Base-by-base conservation (phyloP, 768 basidiomycete species). In the Podaxis sp. region DNA sequence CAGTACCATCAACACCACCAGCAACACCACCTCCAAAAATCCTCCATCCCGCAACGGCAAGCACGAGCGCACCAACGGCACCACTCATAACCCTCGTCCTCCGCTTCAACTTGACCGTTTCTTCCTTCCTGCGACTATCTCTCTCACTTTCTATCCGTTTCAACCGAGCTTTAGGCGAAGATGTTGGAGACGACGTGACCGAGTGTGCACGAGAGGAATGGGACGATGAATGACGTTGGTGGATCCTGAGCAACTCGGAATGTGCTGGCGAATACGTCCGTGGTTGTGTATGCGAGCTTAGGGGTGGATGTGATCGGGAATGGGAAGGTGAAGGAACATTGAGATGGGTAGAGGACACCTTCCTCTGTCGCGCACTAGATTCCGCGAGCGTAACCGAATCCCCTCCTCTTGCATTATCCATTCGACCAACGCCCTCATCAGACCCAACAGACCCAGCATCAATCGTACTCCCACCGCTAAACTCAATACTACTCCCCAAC, bases 21-120 rank as follows among this genome's bases (percentile, higher is more conserved):
- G 71, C 70, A 41, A 63, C 72, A 52, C 75, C 77, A 17, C 76
- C 78, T 19, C 77, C 77, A 11, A 79, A 65, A 25, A 77, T 61
- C 40, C 65, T 66, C 47, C 78, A 77, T 50, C 76, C 67, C 9
- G 76, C 70, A 46, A 74, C 76, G 6, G 71, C 64, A 51, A 76
- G 69, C 1, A 61, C 43, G n/a, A 76, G 69, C n/a, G 68, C 69
- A 57, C 75, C 66, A 24, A 76, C 67, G 22, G 59, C 59, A 43
- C 59, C 51, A 33, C 59, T 33, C 17, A 61, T 29, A 11, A 55
- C 54, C 36, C 24, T 70, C 72, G n/a, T 63, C 46, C 64, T 77
- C 72, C 0, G 75, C 66, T 6, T 68, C 66, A 12, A 72, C 69
- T 24, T 75, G 74, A 55, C 73, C 77, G 62, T 78, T 75, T 74